Base-by-base conservation (phyloP, 1,139 yeast species). In the Taiozyma onychis region DNA sequence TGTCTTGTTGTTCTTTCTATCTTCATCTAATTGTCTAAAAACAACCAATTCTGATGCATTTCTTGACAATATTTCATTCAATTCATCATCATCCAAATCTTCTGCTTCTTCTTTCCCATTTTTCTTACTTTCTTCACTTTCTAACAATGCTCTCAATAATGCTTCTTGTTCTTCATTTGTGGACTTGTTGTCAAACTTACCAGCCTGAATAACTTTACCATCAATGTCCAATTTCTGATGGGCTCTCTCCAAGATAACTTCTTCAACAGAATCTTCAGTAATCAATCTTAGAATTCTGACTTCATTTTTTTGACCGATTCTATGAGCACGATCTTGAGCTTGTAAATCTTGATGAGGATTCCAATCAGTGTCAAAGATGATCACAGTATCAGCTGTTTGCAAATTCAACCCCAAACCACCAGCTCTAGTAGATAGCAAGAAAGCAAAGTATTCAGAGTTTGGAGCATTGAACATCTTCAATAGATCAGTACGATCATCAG, bases 301-400 rank as follows among this genome's bases (percentile, higher is more conserved):
- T 65, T 85, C 95, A 64, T 87, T 86, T 73, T 87, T 87, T 66
- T 88, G 95, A 44, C 95, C 96, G 68, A 88, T 87, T 73, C 96
- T 79, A 70, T 88, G 95, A 0, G 95, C 95, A 72, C 96, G 80
- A 66, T 88, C 95, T 68, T 87, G 93, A 8, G 95, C 95, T 68
- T 88, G 96, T 63, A 88, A 77, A 79, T 88, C 95, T 67, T 88
- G 96, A 71, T 88, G 95, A 3, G 96, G 96, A 65, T 88, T 88
- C 93, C 95, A 87, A 74, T 88, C 96, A 8, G 95, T 85, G 65
- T 88, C 96, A 62, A 87, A 87, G 53, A 88, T 87, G 57, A 88
- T 84, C 46, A 88, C 95, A 0, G 95, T 87, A 69, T 88, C 96
- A 6, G 96, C 96, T 13, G 95, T 83, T 68, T 88, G 95, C 58